phyloP scores from a whole-genome alignment of 805 yeast species.

The Suhomyces sp. region DNA sequence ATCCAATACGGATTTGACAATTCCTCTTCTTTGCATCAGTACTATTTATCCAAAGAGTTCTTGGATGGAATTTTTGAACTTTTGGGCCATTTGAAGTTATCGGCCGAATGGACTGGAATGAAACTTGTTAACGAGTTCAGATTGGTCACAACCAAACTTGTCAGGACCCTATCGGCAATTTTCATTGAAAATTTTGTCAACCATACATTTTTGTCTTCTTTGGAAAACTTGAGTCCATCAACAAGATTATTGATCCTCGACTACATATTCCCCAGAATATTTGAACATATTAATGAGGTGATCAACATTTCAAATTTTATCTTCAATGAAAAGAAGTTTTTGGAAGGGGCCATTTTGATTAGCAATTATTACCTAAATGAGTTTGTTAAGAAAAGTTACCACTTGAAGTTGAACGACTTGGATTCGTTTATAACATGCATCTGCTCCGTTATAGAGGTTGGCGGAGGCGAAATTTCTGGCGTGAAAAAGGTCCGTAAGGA shows the following conservation, averaged over 20 bases:
- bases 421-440: constrained; percentile 26
- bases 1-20: constrained; percentile 29
- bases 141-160: constrained; percentile 24
- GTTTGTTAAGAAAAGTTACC: constrained; percentile 28
- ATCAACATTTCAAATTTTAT: constrained; percentile 31
- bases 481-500: constrained; percentile 17
- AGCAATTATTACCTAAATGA: constrained; percentile 26
- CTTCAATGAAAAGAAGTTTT: constrained; percentile 30
- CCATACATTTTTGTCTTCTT: constrained; percentile 21
- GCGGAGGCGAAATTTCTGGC: constrained; percentile 4
- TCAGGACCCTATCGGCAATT: constrained; percentile 31
- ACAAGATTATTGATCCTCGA: constrained; percentile 33
- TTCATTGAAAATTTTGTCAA: constrained; percentile 28
- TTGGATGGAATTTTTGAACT: constrained; percentile 39
- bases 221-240: constrained; percentile 30
- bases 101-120: constrained; percentile 22
- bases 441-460: constrained; percentile 30
- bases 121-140: constrained; percentile 15
- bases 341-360: constrained; percentile 24
- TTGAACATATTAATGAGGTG: constrained; percentile 35
- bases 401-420: constrained; percentile 19
- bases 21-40: constrained; percentile 16
- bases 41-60: constrained; percentile 31
- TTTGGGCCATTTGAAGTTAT: constrained; percentile 30
- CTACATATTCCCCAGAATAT: constrained; percentile 33